These are phyloP conservation scores for Leucoagaricus sp. DNA, from an alignment of 1,284 basidiomycete genomes.

Conservation along the genomic window DNA sequence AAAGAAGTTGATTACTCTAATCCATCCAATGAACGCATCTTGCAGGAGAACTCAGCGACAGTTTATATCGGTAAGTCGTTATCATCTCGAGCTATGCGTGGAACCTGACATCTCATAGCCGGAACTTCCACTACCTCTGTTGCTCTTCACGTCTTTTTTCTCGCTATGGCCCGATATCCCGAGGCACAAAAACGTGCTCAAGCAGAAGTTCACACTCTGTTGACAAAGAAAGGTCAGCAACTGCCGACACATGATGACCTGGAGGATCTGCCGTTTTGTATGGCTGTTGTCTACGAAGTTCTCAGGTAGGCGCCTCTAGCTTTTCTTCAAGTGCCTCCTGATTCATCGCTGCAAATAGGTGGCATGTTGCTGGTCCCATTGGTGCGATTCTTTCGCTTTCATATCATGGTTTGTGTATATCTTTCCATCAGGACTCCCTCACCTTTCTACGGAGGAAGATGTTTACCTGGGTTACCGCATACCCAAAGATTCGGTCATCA, in stretches of 20 bases:
- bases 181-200: constrained; percentile 40
- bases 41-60: not conserved
- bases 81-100: no score
- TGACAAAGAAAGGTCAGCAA: constrained; percentile 24
- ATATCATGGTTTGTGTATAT: not conserved
- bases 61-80: not conserved
- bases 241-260: not conserved
- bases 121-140: constrained; percentile 35
- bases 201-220: constrained; percentile 41
- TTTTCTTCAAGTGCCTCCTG: not conserved
- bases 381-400: not conserved
- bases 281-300: not conserved
- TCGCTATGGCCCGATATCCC: constrained; percentile 40
- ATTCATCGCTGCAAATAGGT: not conserved
- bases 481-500: constrained; percentile 20
- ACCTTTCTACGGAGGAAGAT: constrained; percentile 20
- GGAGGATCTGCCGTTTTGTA: not conserved
- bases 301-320: not conserved
- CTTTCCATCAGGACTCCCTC: constrained; percentile 16
- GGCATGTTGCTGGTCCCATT: not conserved
- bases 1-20: no score
- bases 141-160: constrained; percentile 38
- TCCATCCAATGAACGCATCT: not conserved
- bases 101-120: not conserved
- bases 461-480: constrained; percentile 22